Conservation (phyloP, 805 yeast genomes). For the Pichia exigua region DNA sequence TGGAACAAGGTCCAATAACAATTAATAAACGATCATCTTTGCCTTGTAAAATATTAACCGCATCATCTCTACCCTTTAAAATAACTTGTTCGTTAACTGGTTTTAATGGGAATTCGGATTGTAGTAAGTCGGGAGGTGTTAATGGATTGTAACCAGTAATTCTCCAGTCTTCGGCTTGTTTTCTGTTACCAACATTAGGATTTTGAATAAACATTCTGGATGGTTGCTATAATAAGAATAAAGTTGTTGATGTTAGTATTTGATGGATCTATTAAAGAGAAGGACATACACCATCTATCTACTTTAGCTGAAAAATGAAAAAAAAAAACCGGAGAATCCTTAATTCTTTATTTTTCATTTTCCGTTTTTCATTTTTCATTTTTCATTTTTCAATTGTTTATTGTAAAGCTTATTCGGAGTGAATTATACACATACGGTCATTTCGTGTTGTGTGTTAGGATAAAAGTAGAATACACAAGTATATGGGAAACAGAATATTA, state of each 20-base stretch:
- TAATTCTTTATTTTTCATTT: neutral
- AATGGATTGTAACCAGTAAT: constrained; percentile 88
- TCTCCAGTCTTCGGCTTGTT: constrained; percentile 70
- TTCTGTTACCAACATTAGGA: constrained; percentile 76
- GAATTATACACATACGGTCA: neutral
- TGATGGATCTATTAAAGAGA: neutral
- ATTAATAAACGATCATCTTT: constrained; percentile 81
- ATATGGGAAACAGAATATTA: neutral
- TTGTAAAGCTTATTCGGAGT: neutral
- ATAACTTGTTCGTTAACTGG: constrained; percentile 54
- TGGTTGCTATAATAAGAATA: constrained; percentile 8
- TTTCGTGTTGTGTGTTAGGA: neutral
- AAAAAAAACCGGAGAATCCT: neutral
- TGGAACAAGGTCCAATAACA: constrained; percentile 95
- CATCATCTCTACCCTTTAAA: constrained; percentile 66
- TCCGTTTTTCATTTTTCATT: neutral
- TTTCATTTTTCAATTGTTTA: neutral
- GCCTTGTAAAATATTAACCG: constrained; percentile 68
- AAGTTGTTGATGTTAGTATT: neutral
- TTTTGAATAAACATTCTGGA: constrained; percentile 73
- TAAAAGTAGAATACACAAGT: too few species aligned
- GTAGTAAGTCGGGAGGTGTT: constrained; percentile 90
- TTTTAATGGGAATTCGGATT: constrained; percentile 72
- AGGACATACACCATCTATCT: neutral
- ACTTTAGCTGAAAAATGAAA: neutral